These are phyloP conservation scores for Crepidotus variabilis DNA, from an alignment of 768 basidiomycete species.

Conservation along the genomic window DNA sequence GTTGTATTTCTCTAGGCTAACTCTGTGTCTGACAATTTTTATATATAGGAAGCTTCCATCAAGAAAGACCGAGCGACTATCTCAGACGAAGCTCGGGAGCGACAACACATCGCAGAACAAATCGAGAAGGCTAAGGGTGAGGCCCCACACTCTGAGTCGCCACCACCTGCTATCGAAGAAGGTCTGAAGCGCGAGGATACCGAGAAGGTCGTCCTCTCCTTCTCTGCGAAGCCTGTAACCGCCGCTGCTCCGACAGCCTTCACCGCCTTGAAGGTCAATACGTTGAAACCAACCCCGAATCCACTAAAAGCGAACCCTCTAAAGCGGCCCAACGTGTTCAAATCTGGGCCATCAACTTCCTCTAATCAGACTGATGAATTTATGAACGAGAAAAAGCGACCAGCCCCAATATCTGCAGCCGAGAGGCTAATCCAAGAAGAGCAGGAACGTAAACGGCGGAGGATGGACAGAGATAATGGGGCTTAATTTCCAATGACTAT, in stretches of 20 bases:
- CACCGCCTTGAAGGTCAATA: constrained; percentile 57
- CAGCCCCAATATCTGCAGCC: constrained; percentile 71
- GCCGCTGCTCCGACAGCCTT: constrained; percentile 31
- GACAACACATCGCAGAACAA: constrained; percentile 85
- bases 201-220: constrained; percentile 74
- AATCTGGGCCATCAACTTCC: constrained; percentile 37
- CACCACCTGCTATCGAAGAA: constrained; percentile 43
- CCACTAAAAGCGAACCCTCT: constrained; percentile 65
- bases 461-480: constrained; percentile 55
- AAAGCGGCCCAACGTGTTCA: constrained; percentile 76
- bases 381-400: constrained; percentile 55
- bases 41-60: constrained; percentile 65
- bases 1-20: neutral
- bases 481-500: constrained; percentile 15
- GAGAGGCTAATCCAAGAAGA: constrained; percentile 89
- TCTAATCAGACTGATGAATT: constrained; percentile 28
- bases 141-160: constrained; percentile 30
- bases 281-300: constrained; percentile 54
- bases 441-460: constrained; percentile 80
- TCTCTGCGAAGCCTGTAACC: constrained; percentile 52
- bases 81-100: constrained; percentile 94
- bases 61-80: constrained; percentile 91
- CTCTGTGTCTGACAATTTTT: constrained; percentile 4
- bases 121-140: constrained; percentile 80
- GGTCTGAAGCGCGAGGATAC: constrained; percentile 70